Evolutionary conservation across 805 yeast species (phyloP).

Genomic region (Naumovozyma baii): DNA sequence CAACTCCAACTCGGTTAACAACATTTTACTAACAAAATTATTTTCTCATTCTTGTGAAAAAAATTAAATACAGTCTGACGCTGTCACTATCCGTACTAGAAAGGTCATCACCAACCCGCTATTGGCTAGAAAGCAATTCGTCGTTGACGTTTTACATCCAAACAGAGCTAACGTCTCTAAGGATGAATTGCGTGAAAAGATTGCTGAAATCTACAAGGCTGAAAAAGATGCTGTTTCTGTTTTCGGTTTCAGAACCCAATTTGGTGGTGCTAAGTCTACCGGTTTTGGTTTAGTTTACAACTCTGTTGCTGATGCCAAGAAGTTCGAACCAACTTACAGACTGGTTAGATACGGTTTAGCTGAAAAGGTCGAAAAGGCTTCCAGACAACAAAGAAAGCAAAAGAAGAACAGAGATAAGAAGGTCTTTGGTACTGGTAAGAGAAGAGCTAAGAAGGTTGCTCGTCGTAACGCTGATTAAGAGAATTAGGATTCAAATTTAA

Average conservation of each 20-base stretch:
- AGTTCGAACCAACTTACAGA: conserved; percentile 98
- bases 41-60: conserved; percentile 1
- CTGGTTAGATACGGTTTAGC: conserved; percentile 98
- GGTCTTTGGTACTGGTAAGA: conserved; percentile 96
- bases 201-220: conserved; percentile 81
- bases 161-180: conserved; percentile 98
- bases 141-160: conserved; percentile 98
- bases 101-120: conserved; percentile 97
- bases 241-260: conserved; percentile 98
- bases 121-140: conserved; percentile 98
- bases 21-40: conserved; percentile 13
- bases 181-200: conserved; percentile 95
- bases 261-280: conserved; percentile 99
- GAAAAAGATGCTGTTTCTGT: conserved; percentile 93
- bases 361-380: conserved; percentile 89
- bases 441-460: conserved; percentile 87
- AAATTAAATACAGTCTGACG: conserved; percentile 70
- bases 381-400: conserved; percentile 99
- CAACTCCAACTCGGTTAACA: no score
- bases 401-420: conserved; percentile 99
- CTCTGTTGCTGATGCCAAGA: conserved; percentile 95
- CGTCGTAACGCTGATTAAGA: conserved; percentile 77
- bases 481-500: neutral
- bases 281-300: conserved; percentile 99
- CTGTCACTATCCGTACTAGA: conserved; percentile 99